Base-by-base conservation (phyloP, 176 grass and related monocot genomes). In the Bothriochloa decipiens region DNA sequence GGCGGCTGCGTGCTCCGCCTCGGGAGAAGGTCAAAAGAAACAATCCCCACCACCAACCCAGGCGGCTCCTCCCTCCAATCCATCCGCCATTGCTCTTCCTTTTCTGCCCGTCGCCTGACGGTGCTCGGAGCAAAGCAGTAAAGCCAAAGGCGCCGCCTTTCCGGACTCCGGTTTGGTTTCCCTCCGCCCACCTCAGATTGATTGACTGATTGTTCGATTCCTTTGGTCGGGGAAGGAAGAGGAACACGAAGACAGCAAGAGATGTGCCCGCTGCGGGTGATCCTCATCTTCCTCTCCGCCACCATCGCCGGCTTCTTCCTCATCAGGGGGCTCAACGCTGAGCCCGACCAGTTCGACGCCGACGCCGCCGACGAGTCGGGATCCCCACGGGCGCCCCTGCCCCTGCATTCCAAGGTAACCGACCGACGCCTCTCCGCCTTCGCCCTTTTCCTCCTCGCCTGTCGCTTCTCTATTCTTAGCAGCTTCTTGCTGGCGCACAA, bases 261-360 rank as follows among this genome's bases (percentile, higher is more conserved):
- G 35, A 99, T 96, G 97, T 99, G 97, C 74, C 93, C 96, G 10
- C 83, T 99, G 67, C 69, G 96, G 75, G 88, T 99, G 11, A 85
- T 99, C 25, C 83, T 99, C 86, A 96, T 99, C 75, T 99, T 99
- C 78, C 91, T 99, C 41, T 96, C 96, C 28, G 96, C 96, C 69
- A 96, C 96, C 42, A 49, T 99, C 88, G 96, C 96, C 68, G 93
- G 97, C 8, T 99, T 99, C 88, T 96, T 99, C 87, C 74, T 99
- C 81, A 77, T 99, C 80, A 64, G 93, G 46, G 74, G 83, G 8
- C 71, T 99, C 78, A 86, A 89, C 15, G 81, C 91, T 53, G 89
- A 94, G 11, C 83, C 90, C 0, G 91, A 89, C 40, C 40, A 83
- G 12, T 76, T 88, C 68, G 63, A 75, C 9, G 89, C 60, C 60